Evolutionary conservation across 169 alveolate species (phyloP), one percentile per base, ranked within the genome.

Genomic region (Eimeria falciformis): DNA sequence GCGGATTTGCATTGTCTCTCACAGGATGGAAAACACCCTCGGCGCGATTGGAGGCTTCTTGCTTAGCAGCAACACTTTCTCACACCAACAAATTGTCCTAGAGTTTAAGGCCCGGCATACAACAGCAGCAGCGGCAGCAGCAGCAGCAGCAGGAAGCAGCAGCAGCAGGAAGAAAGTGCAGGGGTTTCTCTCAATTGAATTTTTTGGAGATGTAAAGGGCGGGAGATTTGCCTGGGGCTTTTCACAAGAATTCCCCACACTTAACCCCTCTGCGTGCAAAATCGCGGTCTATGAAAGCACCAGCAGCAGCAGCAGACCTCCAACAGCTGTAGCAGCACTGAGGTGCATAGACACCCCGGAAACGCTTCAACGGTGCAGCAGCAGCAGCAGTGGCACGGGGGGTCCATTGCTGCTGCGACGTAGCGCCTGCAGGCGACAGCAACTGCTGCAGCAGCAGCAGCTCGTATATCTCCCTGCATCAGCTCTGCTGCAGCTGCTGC

Each of bases 401-500:
- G 75, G 25, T 12, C 11, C 29, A 12, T 40, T 73, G 84, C 29
- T 33, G 84, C 58, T 33, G 84, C 53, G 55, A 58, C 37, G 6
- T 12, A 62, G 11, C n/a, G 11, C 75, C 12, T 12, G 75, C 75
- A 73, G 17, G 84, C 84, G 14, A 58, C 84, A 73, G 84, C 84
- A 40, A 58, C 84, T 14, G 58, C 84, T 37, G 84, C 84, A 81
- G 27, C 56, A 75, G 33, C 65, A 6, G 7, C 85, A 75, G 33
- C 56, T 75, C 66, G 90, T 81, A 3, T 81, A 81, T 33, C 77
- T 81, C 7, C 77, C 90, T 37, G 90, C 71, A 5, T 40, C 78
- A 6, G 77, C 47, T 23, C 90, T 81, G 50, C 90, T 81, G 55
- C 75, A 55, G 62, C 90, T 81, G 45, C 90, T 81, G 75, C 90